Percentiles rank a stretch among this genome's conserved stretches.
phyloP scores from a whole-genome alignment of 192 early-diverging fungal genomes.

The Linnemannia zychae region DNA sequence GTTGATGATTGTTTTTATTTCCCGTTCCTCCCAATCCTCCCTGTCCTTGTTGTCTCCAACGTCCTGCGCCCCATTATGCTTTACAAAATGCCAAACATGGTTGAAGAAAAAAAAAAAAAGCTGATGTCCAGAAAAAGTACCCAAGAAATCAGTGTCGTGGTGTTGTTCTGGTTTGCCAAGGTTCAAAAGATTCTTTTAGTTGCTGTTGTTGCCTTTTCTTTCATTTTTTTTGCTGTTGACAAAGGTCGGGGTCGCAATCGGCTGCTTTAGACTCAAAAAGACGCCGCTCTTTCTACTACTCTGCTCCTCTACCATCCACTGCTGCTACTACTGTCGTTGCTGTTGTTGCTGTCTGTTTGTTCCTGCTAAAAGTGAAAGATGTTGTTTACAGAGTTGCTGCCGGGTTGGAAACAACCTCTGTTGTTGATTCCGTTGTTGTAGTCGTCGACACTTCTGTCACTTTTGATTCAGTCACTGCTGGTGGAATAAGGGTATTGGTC shows the following conservation, averaged over 20 bases:
- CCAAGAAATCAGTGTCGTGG: not conserved
- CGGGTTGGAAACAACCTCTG: not conserved
- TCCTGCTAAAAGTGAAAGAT: not conserved
- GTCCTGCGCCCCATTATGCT: slow-evolving; percentile 10
- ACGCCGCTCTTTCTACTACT: not conserved
- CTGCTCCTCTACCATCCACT: not conserved
- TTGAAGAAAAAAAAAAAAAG: not conserved
- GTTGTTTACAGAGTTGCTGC: not conserved
- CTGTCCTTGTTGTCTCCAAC: not conserved
- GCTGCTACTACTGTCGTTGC: not conserved
- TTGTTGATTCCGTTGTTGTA: not conserved
- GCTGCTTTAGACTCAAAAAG: not conserved
- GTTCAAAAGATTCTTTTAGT: not conserved
- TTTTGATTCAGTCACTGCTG: not conserved
- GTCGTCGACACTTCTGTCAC: slow-evolving; percentile 8
- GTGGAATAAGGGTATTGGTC: slow-evolving; percentile 27
- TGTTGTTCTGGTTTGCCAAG: not conserved
- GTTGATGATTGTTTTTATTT: not conserved
- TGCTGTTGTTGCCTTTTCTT: not conserved
- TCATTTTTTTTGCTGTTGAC: not conserved
- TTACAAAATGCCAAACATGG: slow-evolving; percentile 1
- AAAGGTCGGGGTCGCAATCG: slow-evolving; percentile 2
- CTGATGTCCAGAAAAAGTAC: not conserved
- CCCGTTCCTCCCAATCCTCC: not conserved
- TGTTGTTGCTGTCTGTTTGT: not conserved